Evolutionary conservation across 208 protist species (phyloP).

Genomic region (Porcisia deanei): DNA sequence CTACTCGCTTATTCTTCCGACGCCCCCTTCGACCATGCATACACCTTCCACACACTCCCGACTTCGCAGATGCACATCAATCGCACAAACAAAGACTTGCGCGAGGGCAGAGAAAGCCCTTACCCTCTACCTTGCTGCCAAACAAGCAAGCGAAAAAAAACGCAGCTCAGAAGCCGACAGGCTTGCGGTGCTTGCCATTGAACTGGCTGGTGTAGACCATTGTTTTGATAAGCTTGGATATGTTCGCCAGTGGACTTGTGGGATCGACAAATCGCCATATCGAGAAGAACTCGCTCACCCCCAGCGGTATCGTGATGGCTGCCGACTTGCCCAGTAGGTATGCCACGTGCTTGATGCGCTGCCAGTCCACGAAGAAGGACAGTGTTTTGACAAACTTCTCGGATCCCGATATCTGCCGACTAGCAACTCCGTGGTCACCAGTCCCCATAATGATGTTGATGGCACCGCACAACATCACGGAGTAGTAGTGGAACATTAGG

Average conservation of each 20-base stretch:
- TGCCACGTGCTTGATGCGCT: slow-evolving; percentile 52
- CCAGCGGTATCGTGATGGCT: slow-evolving; percentile 54
- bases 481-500: slow-evolving; percentile 88
- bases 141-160: too few species aligned
- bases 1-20: too few species aligned
- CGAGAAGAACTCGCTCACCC: slow-evolving; percentile 81
- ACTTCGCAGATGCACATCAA: not conserved
- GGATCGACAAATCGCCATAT: slow-evolving; percentile 82
- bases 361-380: slow-evolving; percentile 59
- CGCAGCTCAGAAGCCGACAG: slow-evolving; percentile 62
- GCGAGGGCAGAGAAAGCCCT: not conserved
- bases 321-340: slow-evolving; percentile 68
- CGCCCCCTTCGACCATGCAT: not conserved
- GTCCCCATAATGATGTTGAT: slow-evolving; percentile 54
- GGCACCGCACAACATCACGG: slow-evolving; percentile 73
- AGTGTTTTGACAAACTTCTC: slow-evolving; percentile 53
- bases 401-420: slow-evolving; percentile 14
- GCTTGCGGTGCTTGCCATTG: slow-evolving; percentile 73
- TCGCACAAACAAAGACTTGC: not conserved
- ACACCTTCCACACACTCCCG: not conserved
- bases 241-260: slow-evolving; percentile 63
- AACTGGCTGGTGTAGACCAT: slow-evolving; percentile 50
- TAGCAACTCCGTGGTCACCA: slow-evolving; percentile 34
- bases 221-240: slow-evolving; percentile 66
- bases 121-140: too few species aligned